A percentile compares a stretch with the other conserved stretches of the same genome.
Conservation (phyloP, 352 stramenopile species). For the Pythium oligandrum region DNA sequence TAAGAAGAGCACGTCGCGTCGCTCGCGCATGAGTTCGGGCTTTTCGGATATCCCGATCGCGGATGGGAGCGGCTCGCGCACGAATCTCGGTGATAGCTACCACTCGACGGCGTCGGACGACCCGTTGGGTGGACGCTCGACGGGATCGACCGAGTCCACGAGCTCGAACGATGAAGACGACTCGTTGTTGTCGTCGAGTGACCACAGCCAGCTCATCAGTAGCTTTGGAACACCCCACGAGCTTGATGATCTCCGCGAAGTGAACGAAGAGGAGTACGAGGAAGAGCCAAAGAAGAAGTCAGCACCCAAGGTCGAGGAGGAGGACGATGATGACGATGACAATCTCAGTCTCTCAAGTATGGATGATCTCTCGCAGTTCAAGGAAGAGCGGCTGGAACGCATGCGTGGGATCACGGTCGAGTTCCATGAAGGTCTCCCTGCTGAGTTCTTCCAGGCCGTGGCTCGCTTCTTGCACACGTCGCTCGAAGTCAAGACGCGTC, state of each 20-base stretch:
- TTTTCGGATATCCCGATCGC: slow-evolving; percentile 18
- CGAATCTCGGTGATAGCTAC: slow-evolving; percentile 44
- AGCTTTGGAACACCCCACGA: background rate
- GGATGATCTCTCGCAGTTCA: slow-evolving; percentile 53
- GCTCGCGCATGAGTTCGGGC: slow-evolving; percentile 12
- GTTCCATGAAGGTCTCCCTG: slow-evolving; percentile 76
- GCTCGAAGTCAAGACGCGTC: slow-evolving; percentile 76
- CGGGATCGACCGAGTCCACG: slow-evolving; percentile 22
- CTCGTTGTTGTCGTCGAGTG: background rate
- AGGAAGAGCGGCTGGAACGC: slow-evolving; percentile 63
- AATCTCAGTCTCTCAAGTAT: slow-evolving; percentile 41
- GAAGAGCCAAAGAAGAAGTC: slow-evolving; percentile 9
- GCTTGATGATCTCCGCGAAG: slow-evolving; percentile 3
- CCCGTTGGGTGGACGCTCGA: slow-evolving; percentile 25
- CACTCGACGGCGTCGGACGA: slow-evolving; percentile 36
- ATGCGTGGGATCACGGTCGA: slow-evolving; percentile 72
- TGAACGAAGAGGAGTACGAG: slow-evolving; percentile 8
- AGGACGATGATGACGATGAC: slow-evolving; percentile 26
- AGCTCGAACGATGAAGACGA: slow-evolving; percentile 34
- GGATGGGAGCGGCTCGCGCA: slow-evolving; percentile 7
- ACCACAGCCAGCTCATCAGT: slow-evolving; percentile 7
- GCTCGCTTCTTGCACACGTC: slow-evolving; percentile 67
- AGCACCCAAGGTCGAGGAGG: slow-evolving; percentile 24
- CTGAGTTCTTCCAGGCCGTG: slow-evolving; percentile 74
- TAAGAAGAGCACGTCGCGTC: slow-evolving; percentile 27